Evolutionary conservation across 1,284 basidiomycete genomes (phyloP).

Genomic region (Ustilago bromivora): DNA sequence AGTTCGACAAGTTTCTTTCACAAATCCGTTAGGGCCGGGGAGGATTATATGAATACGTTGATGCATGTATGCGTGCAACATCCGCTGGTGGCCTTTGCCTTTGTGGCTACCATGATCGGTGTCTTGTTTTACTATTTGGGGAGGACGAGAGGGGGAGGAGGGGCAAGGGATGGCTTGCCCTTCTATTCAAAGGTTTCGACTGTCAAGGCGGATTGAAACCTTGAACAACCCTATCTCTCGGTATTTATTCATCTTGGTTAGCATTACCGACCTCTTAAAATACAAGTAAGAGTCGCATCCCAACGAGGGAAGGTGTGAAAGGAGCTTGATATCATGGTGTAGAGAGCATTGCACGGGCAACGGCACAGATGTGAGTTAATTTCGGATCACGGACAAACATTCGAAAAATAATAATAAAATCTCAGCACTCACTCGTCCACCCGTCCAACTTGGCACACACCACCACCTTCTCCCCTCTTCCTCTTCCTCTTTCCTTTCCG

Average conservation of each 20-base stretch:
- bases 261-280: background rate
- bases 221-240: background rate
- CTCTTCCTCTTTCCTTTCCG: background rate
- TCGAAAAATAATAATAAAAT: background rate
- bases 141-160: slow-evolving; percentile 1
- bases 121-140: slow-evolving; percentile 43
- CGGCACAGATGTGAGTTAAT: background rate
- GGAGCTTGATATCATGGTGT: too few relatives aligned
- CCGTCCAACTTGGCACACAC: background rate
- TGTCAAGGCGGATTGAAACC: slow-evolving; percentile 40
- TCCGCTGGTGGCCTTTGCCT: slow-evolving; percentile 37
- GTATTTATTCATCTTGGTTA: background rate
- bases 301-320: too few relatives aligned
- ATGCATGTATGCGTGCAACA: slow-evolving; percentile 31
- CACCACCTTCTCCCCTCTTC: background rate
- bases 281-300: too few relatives aligned
- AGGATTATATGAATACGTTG: slow-evolving; percentile 25
- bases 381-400: slow-evolving; percentile 1
- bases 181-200: slow-evolving; percentile 47
- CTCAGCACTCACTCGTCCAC: background rate
- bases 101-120: slow-evolving; percentile 25
- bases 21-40: slow-evolving; percentile 44
- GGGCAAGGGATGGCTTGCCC: slow-evolving; percentile 21
- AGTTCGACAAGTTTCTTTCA: slow-evolving; percentile 48
- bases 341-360: too few relatives aligned